Conservation (phyloP, 352 stramenopile species). For the Phytophthora idaei region DNA sequence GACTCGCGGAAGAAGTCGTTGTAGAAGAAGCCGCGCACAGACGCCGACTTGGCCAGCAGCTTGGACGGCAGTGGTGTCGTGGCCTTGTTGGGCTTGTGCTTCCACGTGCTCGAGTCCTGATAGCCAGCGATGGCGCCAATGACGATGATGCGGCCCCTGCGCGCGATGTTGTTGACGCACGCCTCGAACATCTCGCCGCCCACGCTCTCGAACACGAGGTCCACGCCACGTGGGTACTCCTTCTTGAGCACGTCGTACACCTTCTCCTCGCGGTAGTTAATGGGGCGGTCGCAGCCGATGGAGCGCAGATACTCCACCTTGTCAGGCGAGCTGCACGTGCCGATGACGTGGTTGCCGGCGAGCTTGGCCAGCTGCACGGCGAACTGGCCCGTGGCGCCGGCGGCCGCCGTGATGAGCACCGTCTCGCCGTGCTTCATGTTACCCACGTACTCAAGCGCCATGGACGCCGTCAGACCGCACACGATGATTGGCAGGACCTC, state of each 20-base stretch:
- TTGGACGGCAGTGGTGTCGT: conserved; percentile 36
- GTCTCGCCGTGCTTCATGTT: conserved; percentile 68
- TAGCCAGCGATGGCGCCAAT: conserved; percentile 65
- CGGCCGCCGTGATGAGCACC: conserved; percentile 63
- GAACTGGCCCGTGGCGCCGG: conserved; percentile 84
- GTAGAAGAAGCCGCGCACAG: conserved; percentile 59
- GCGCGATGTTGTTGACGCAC: conserved; percentile 62
- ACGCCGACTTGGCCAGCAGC: conserved; percentile 43
- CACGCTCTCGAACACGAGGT: conserved; percentile 74
- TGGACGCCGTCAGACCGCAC: conserved; percentile 51
- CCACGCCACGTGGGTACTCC: conserved; percentile 69
- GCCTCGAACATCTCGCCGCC: conserved; percentile 59
- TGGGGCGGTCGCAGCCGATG: conserved; percentile 75
- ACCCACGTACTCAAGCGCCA: conserved; percentile 57
- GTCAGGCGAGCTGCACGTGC: conserved; percentile 81
- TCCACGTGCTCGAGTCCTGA: conserved; percentile 46
- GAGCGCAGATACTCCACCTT: conserved; percentile 83
- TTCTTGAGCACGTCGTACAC: conserved; percentile 61
- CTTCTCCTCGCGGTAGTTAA: conserved; percentile 88
- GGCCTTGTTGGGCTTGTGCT: conserved; percentile 34
- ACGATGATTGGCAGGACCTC: conserved; percentile 53
- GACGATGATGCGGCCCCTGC: conserved; percentile 61
- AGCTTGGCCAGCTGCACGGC: conserved; percentile 88
- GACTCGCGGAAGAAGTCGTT: conserved; percentile 49
- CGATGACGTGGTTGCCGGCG: conserved; percentile 80